A percentile compares a stretch with the other conserved stretches of the same genome.
Evolutionary conservation across 2,329 filamentous ascomycete species (phyloP).

Genomic region (Colletotrichum liaoningense): DNA sequence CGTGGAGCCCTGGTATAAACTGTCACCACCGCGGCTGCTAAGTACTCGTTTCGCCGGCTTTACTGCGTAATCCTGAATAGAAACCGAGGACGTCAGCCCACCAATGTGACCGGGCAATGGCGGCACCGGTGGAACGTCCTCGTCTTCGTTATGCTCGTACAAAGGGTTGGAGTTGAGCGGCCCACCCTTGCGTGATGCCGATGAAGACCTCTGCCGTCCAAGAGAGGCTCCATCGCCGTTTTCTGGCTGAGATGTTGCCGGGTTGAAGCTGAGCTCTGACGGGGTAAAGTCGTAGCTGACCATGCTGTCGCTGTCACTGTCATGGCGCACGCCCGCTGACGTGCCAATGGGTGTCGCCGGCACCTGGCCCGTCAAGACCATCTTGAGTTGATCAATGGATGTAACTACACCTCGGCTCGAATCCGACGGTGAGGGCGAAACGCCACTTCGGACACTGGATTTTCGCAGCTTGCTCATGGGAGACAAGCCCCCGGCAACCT

Average conservation of each 20-base stretch:
- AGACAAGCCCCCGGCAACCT: slow-evolving; percentile 42
- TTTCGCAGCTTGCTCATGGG: slow-evolving; percentile 61
- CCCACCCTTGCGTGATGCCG: slow-evolving; percentile 50
- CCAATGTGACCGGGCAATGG: slow-evolving; percentile 58
- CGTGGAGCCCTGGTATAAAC: slow-evolving; percentile 38
- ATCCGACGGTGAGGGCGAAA: slow-evolving; percentile 56
- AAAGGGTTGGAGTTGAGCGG: slow-evolving; percentile 58
- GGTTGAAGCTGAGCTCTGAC: slow-evolving; percentile 75
- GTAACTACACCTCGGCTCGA: slow-evolving; percentile 64
- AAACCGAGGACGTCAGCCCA: slow-evolving; percentile 43
- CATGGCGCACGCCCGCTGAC: slow-evolving; percentile 56
- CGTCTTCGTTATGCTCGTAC: slow-evolving; percentile 45
- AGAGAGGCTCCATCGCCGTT: slow-evolving; percentile 42
- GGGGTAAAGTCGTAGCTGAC: slow-evolving; percentile 76
- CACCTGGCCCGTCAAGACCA: slow-evolving; percentile 66
- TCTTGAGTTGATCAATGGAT: slow-evolving; percentile 73
- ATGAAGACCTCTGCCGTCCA: slow-evolving; percentile 46
- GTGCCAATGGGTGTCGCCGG: slow-evolving; percentile 52
- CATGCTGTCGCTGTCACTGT: slow-evolving; percentile 74
- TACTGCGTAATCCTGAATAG: slow-evolving; percentile 49
- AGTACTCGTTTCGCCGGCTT: slow-evolving; percentile 50
- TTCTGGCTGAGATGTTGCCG: slow-evolving; percentile 40
- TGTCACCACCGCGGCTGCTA: slow-evolving; percentile 56
- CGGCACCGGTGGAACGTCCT: slow-evolving; percentile 66
- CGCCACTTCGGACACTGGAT: slow-evolving; percentile 63